Conservation (phyloP, 1,139 yeast species). For the Diutina ranongensis region DNA sequence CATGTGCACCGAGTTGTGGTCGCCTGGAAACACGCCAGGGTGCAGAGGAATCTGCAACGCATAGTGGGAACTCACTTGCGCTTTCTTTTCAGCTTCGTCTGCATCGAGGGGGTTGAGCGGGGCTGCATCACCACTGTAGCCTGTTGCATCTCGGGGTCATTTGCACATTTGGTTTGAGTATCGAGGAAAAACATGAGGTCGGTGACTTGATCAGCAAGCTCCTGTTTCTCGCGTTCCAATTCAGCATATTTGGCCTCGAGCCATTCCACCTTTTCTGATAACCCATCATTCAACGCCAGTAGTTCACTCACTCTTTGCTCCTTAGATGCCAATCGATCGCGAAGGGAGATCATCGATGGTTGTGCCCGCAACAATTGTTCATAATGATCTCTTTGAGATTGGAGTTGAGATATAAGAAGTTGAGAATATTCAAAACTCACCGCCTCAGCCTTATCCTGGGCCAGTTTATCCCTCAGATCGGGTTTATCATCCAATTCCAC, state of each 20-base stretch:
- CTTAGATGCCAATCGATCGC: slow-evolving; percentile 19
- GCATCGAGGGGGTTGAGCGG: slow-evolving; percentile 9
- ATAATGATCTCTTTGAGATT: slow-evolving; percentile 81
- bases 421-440: slow-evolving; percentile 58
- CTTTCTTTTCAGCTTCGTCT: background rate
- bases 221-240: slow-evolving; percentile 10
- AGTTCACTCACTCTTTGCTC: slow-evolving; percentile 22
- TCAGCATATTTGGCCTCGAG: slow-evolving; percentile 26
- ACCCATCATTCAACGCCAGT: slow-evolving; percentile 38
- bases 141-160: slow-evolving; percentile 58
- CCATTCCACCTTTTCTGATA: slow-evolving; percentile 45
- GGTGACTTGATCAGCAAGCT: slow-evolving; percentile 49
- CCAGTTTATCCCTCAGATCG: slow-evolving; percentile 7
- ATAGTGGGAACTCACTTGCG: background rate
- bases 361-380: slow-evolving; percentile 44
- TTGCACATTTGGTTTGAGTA: slow-evolving; percentile 57
- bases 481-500: slow-evolving; percentile 50
- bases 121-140: slow-evolving; percentile 47
- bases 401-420: slow-evolving; percentile 66
- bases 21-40: background rate
- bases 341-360: slow-evolving; percentile 20
- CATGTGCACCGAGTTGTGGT: background rate
- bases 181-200: slow-evolving; percentile 80
- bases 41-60: slow-evolving; percentile 1
- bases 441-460: slow-evolving; percentile 8